These are phyloP conservation scores for Candida schatavii DNA, from an alignment of 805 yeast species.

Conservation along the genomic window DNA sequence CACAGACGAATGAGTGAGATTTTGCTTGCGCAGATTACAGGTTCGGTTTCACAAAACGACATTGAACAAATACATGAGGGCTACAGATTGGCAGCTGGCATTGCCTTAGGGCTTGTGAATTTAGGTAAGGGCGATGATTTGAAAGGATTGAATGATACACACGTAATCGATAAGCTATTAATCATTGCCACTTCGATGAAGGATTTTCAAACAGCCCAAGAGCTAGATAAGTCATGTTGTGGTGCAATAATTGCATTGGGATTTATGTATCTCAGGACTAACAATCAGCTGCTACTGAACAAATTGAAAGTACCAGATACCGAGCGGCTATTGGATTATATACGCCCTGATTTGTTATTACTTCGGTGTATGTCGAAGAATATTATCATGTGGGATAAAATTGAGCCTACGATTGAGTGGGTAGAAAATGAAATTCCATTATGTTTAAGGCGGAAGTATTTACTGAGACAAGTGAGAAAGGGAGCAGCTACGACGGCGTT, in stretches of 20 bases:
- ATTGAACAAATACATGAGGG: conserved; percentile 66
- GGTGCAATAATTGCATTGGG: conserved; percentile 79
- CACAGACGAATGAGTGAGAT: conserved; percentile 86
- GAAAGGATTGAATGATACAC: conserved; percentile 58
- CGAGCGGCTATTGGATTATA: conserved; percentile 58
- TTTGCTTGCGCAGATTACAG: conserved; percentile 64
- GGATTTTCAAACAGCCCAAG: conserved; percentile 59
- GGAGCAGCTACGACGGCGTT: too few relatives aligned
- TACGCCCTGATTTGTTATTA: conserved; percentile 75
- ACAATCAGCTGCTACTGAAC: conserved; percentile 55
- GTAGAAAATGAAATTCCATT: conserved; percentile 55
- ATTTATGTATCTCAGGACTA: conserved; percentile 70
- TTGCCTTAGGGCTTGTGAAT: conserved; percentile 81
- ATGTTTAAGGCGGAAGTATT: conserved; percentile 32
- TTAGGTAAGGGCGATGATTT: conserved; percentile 70
- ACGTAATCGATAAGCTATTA: conserved; percentile 58
- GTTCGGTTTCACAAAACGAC: conserved; percentile 53
- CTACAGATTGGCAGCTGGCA: conserved; percentile 83
- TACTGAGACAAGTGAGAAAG: conserved; percentile 12
- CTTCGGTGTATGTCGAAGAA: conserved; percentile 62
- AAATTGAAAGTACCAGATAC: conserved; percentile 62
- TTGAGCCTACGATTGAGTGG: conserved; percentile 54
- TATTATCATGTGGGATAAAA: conserved; percentile 68
- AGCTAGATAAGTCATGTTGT: conserved; percentile 58
- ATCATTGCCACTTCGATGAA: conserved; percentile 56